Evolutionary conservation across 2,329 filamentous ascomycete genomes (phyloP).

Genomic region (Raffaelea arxii): DNA sequence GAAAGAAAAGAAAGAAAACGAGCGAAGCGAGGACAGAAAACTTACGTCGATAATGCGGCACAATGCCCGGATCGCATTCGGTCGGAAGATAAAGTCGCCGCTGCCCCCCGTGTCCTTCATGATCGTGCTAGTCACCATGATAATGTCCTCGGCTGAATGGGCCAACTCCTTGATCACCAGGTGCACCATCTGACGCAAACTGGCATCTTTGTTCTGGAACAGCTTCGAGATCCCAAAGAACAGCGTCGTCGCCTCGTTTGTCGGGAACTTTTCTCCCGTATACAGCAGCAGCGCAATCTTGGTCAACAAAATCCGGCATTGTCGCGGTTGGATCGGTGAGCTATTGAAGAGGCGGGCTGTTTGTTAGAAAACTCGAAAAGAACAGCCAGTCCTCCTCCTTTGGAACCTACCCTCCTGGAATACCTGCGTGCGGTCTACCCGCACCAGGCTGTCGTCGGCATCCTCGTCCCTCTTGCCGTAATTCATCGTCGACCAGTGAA

Average conservation of each 20-base stretch:
- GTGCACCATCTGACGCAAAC: conserved; percentile 97
- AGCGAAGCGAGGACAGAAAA: too few species aligned
- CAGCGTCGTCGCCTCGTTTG: conserved; percentile 91
- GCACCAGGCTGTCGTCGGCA: conserved; percentile 84
- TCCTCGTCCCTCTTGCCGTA: conserved; percentile 99
- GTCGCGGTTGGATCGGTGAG: conserved; percentile 90
- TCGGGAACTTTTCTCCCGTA: conserved; percentile 93
- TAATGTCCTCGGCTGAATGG: conserved; percentile 92
- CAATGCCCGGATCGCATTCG: conserved; percentile 90
- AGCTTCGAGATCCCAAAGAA: conserved; percentile 99
- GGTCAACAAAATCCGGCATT: conserved; percentile 93
- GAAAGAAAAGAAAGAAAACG: too few species aligned
- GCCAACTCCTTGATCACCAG: conserved; percentile 96
- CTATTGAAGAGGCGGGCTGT: conserved; percentile 94
- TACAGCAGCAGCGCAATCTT: conserved; percentile 96
- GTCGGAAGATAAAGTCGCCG: conserved; percentile 86
- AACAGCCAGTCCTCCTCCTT: not conserved
- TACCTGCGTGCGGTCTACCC: conserved; percentile 94
- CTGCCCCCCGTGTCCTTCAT: conserved; percentile 99
- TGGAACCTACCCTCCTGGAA: conserved; percentile 83
- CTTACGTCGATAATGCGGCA: conserved; percentile 94
- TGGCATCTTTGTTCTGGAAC: conserved; percentile 99
- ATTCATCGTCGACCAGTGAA: too few species aligned
- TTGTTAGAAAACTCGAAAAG: not conserved
- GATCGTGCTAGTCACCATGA: conserved; percentile 98